These are phyloP conservation scores for Omphalotus guepiniiformis DNA, from an alignment of 768 basidiomycete genomes.

Conservation along the genomic window DNA sequence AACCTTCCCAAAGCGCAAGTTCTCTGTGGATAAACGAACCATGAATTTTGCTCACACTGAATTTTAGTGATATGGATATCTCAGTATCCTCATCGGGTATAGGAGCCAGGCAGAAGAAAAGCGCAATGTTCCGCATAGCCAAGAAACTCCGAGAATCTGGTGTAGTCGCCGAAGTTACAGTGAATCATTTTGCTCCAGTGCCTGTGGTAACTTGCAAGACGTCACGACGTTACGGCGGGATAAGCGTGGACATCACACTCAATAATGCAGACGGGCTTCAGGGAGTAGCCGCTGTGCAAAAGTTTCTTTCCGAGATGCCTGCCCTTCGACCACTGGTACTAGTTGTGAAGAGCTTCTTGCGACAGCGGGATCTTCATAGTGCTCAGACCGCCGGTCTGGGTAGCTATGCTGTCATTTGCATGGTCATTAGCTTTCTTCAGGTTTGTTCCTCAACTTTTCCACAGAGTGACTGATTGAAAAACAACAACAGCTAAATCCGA, in stretches of 20 bases:
- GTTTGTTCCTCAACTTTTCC: conserved; percentile 28
- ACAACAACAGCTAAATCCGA: conserved; percentile 51
- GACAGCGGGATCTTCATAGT: conserved; percentile 55
- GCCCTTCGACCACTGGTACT: conserved; percentile 58
- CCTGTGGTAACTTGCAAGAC: conserved; percentile 64
- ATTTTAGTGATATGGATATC: conserved; percentile 58
- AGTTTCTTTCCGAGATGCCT: conserved; percentile 49
- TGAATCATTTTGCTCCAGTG: conserved; percentile 34
- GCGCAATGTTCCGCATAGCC: conserved; percentile 45
- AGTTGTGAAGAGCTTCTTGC: conserved; percentile 58
- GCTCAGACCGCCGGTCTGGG: conserved; percentile 60
- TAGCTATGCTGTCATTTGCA: conserved; percentile 60
- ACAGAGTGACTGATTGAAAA: neutral
- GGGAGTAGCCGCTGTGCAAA: conserved; percentile 43
- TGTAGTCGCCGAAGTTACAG: conserved; percentile 34
- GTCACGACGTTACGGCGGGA: conserved; percentile 33
- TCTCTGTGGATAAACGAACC: no score
- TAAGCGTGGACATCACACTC: conserved; percentile 63
- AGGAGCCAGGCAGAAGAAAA: conserved; percentile 32
- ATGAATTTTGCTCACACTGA: neutral
- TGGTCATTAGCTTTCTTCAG: conserved; percentile 68
- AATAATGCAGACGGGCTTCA: conserved; percentile 54
- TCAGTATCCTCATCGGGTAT: conserved; percentile 33
- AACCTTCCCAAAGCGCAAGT: neutral
- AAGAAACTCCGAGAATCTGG: conserved; percentile 37